A percentile compares a stretch with the other conserved stretches of the same genome.
These are phyloP conservation scores for Cyclotella cryptica DNA, from an alignment of 108 stramenopile genomes.

Conservation along the genomic window DNA sequence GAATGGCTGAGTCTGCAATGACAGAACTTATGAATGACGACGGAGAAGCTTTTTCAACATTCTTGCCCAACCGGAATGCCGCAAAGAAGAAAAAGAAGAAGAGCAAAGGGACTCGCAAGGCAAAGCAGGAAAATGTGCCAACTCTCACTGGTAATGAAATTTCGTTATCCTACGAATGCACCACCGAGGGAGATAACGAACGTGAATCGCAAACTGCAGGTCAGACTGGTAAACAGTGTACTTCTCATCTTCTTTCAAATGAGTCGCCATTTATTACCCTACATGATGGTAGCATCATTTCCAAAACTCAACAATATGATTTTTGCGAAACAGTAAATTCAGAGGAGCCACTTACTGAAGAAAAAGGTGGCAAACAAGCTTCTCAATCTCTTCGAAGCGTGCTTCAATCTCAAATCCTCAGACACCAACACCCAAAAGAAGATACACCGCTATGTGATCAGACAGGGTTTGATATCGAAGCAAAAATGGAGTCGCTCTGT, in stretches of 20 bases:
- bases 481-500: conserved; percentile 75
- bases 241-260: background rate
- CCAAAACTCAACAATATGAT: conserved; percentile 32
- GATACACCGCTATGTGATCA: background rate
- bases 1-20: conserved; percentile 11
- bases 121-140: conserved; percentile 19
- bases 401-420: conserved; percentile 13
- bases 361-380: conserved; percentile 27
- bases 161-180: background rate
- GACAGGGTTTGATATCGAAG: conserved; percentile 47
- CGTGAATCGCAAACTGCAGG: background rate
- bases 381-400: conserved; percentile 47
- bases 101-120: conserved; percentile 21
- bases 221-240: background rate
- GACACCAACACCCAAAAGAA: background rate
- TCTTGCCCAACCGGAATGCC: background rate
- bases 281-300: conserved; percentile 46
- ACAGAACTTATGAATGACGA: conserved; percentile 19
- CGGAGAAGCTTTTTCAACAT: background rate
- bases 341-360: conserved; percentile 4
- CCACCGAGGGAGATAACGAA: background rate
- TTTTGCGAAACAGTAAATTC: conserved; percentile 1
- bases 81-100: conserved; percentile 36
- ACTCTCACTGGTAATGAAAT: background rate
- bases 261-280: conserved; percentile 46